phyloP scores from a whole-genome alignment of 768 basidiomycete genomes.

The Podaxis pistillaris region DNA sequence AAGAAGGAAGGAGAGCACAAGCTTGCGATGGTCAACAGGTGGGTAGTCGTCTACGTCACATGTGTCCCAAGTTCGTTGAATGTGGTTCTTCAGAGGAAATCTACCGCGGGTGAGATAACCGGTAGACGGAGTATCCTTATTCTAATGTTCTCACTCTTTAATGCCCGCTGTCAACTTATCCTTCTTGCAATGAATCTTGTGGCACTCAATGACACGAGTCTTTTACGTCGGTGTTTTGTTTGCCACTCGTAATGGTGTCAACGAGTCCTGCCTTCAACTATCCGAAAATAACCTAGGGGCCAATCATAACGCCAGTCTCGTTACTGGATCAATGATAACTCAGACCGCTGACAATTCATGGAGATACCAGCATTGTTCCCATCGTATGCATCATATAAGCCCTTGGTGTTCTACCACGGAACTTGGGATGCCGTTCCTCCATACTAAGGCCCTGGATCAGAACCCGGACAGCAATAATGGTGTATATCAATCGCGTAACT shows the following conservation, averaged over 20 bases:
- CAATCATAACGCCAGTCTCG: background rate
- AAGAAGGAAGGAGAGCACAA: constrained; percentile 65
- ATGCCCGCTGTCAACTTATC: background rate
- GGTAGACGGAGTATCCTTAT: background rate
- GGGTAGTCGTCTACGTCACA: constrained; percentile 24
- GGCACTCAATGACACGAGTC: background rate
- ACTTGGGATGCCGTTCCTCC: too few relatives aligned
- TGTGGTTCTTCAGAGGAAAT: constrained; percentile 13
- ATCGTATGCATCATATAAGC: background rate
- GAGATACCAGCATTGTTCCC: background rate
- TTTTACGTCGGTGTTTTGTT: background rate
- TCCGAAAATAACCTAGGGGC: background rate
- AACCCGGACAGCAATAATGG: too few relatives aligned
- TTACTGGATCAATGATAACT: too few relatives aligned
- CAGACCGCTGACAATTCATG: background rate
- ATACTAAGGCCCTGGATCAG: too few relatives aligned
- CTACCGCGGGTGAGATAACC: constrained; percentile 8
- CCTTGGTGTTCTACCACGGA: too few relatives aligned
- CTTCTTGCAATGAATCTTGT: background rate
- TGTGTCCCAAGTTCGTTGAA: background rate
- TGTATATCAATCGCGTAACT: too few relatives aligned
- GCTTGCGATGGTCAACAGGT: constrained; percentile 78
- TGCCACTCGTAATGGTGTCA: background rate
- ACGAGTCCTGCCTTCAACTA: background rate
- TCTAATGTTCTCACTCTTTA: background rate